A percentile compares a stretch with the other conserved stretches of the same genome.
Conservation (phyloP, 2,329 filamentous ascomycete genomes). For the Mariannaea elegans region DNA sequence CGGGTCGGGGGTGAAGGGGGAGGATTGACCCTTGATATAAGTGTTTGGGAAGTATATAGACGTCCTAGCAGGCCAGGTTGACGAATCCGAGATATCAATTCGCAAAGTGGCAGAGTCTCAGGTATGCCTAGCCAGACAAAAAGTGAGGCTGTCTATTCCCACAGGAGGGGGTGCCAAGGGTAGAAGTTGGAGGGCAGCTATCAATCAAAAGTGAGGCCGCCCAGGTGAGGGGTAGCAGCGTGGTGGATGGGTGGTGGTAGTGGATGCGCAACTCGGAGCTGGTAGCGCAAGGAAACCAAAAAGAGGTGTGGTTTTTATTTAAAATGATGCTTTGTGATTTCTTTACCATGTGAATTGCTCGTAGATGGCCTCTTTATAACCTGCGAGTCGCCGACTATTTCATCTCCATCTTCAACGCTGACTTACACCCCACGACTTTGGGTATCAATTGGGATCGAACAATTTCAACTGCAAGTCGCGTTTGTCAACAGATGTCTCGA, state of each 20-base stretch:
- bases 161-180: neutral
- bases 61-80: neutral
- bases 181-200: conserved; percentile 2
- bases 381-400: neutral
- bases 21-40: conserved; percentile 8
- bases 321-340: neutral
- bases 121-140: neutral
- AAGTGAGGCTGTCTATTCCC: conserved; percentile 19
- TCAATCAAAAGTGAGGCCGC: conserved; percentile 7
- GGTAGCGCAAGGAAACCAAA: too few relatives aligned
- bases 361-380: neutral
- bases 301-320: too few relatives aligned
- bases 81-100: neutral
- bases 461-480: conserved; percentile 3
- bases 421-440: conserved; percentile 9
- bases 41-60: neutral
- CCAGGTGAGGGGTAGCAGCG: conserved; percentile 2
- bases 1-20: neutral
- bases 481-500: neutral
- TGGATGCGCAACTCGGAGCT: too few relatives aligned
- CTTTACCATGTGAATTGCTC: neutral
- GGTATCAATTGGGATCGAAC: conserved; percentile 19
- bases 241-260: conserved; percentile 9
- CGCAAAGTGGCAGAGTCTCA: neutral
- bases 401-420: neutral